A percentile compares a stretch with the other conserved stretches of the same genome.
phyloP scores from a whole-genome alignment of 2,329 filamentous ascomycete genomes.

The Parastagonospora avenae region DNA sequence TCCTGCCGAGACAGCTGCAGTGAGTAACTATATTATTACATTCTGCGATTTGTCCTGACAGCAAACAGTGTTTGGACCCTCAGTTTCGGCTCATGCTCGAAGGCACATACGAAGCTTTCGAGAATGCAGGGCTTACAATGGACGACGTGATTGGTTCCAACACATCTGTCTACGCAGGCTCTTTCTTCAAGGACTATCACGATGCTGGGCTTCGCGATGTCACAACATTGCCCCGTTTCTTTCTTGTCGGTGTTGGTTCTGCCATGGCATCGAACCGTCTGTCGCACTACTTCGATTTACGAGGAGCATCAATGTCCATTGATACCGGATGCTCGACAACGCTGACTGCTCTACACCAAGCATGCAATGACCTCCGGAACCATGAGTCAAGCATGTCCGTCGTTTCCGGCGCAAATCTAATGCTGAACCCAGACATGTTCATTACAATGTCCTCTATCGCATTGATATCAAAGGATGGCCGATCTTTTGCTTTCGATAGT shows the following conservation, averaged over 20 bases:
- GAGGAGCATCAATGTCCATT: conserved; percentile 17
- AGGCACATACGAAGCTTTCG: conserved; percentile 44
- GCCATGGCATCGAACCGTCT: conserved; percentile 18
- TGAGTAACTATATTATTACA: too few species aligned
- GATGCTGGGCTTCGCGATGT: conserved; percentile 2
- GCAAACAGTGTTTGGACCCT: too few species aligned
- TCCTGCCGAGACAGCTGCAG: conserved; percentile 18
- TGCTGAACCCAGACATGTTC: conserved; percentile 25
- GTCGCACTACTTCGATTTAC: conserved; percentile 18
- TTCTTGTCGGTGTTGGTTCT: conserved; percentile 2
- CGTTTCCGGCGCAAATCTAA: conserved; percentile 47
- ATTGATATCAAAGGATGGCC: conserved; percentile 21
- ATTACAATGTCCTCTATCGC: conserved; percentile 1
- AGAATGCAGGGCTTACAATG: conserved; percentile 31
- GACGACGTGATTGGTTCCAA: conserved; percentile 18
- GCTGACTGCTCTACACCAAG: conserved; percentile 19
- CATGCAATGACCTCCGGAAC: conserved; percentile 23
- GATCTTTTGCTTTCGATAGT: conserved; percentile 37
- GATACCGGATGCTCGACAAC: conserved; percentile 31
- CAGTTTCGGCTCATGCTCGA: conserved; percentile 35
- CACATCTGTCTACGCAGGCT: conserved; percentile 23
- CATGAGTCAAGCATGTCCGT: conserved; percentile 39
- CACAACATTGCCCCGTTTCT: conserved; percentile 1
- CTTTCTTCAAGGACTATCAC: conserved; percentile 19
- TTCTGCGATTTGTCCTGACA: too few species aligned